A percentile compares a stretch with the other conserved stretches of the same genome.
These are phyloP conservation scores for Colletotrichum coccodes DNA, from an alignment of 2,329 filamentous ascomycete species.

Conservation along the genomic window DNA sequence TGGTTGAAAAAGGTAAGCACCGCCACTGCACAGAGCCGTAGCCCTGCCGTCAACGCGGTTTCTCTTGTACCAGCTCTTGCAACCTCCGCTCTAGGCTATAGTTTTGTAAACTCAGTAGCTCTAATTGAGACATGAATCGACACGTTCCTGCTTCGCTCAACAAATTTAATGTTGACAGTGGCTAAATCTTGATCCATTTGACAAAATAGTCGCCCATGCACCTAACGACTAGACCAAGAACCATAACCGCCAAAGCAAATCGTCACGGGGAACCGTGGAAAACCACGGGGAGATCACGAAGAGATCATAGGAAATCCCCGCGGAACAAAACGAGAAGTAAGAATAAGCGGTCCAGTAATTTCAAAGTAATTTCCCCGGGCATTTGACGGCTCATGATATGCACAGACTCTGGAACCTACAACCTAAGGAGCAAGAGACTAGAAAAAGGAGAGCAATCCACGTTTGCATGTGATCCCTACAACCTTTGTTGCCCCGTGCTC, in stretches of 20 bases:
- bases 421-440: too few relatives aligned
- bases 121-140: conserved; percentile 50
- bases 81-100: conserved; percentile 50
- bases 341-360: too few relatives aligned
- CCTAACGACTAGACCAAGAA: conserved; percentile 34
- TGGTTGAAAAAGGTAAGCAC: conserved; percentile 48
- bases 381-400: too few relatives aligned
- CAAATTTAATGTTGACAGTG: conserved; percentile 39
- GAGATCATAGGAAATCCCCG: too few relatives aligned
- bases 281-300: too few relatives aligned
- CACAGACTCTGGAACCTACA: too few relatives aligned
- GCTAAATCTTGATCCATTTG: conserved; percentile 37
- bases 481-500: too few relatives aligned
- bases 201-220: conserved; percentile 41
- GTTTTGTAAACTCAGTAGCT: conserved; percentile 54
- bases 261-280: too few relatives aligned
- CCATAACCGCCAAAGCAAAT: conserved; percentile 27
- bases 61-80: conserved; percentile 60
- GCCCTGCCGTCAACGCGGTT: conserved; percentile 53
- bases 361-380: too few relatives aligned
- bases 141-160: conserved; percentile 44
- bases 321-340: too few relatives aligned
- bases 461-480: too few relatives aligned
- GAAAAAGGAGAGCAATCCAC: too few relatives aligned
- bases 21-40: conserved; percentile 56